These are phyloP conservation scores for Rhizophagus sp. DNA, from an alignment of 192 early-diverging fungal species.

Conservation along the genomic window DNA sequence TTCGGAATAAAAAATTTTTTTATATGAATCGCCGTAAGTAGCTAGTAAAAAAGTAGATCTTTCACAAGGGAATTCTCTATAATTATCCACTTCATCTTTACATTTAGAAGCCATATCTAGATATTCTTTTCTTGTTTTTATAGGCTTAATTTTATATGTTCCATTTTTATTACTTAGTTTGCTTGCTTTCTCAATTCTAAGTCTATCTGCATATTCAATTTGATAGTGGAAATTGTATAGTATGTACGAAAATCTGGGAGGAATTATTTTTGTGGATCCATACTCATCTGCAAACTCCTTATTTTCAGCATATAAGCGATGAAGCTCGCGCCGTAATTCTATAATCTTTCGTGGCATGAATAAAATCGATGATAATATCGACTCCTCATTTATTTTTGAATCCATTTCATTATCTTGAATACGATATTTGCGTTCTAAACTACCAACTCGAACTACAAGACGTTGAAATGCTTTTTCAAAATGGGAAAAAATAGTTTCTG, in stretches of 20 bases:
- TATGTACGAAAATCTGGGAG: neutral
- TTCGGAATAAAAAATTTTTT: neutral
- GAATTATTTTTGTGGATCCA: neutral
- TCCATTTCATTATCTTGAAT: neutral
- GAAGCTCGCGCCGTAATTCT: neutral
- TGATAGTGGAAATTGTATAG: neutral
- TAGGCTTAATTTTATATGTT: neutral
- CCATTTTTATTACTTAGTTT: neutral
- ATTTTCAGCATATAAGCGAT: neutral
- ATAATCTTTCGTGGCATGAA: neutral
- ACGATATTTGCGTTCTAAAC: neutral
- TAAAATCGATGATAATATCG: constrained; percentile 3
- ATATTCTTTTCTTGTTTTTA: neutral
- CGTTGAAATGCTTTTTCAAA: constrained; percentile 9
- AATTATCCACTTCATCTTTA: neutral
- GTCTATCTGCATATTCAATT: neutral
- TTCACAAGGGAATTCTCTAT: neutral
- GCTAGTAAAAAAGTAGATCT: neutral
- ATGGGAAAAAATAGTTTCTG: neutral
- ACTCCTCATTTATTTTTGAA: neutral
- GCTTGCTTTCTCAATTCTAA: neutral
- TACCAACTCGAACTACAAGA: constrained; percentile 1
- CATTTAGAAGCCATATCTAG: neutral
- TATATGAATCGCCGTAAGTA: neutral
- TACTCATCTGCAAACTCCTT: neutral